Evolutionary conservation across 1,284 basidiomycete genomes (phyloP).

Genomic region (Cerrena zonata): DNA sequence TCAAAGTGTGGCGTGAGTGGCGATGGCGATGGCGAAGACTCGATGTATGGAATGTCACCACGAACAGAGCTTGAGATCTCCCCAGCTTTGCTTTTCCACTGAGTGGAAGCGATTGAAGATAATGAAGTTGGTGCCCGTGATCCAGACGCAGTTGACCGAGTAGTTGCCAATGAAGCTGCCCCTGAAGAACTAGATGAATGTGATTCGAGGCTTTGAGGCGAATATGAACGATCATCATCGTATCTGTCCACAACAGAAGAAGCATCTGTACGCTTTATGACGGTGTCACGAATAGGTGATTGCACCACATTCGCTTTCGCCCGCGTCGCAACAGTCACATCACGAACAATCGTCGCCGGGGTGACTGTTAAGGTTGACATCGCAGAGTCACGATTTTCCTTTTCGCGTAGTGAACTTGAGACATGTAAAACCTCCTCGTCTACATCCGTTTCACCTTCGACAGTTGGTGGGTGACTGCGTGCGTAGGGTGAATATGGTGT

Average conservation of each 20-base stretch:
- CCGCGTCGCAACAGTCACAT: slow-evolving; percentile 23
- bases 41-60: slow-evolving; percentile 18
- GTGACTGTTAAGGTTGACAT: slow-evolving; percentile 31
- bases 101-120: slow-evolving; percentile 10
- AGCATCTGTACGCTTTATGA: slow-evolving; percentile 4
- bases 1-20: slow-evolving; percentile 20
- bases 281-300: slow-evolving; percentile 15
- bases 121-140: slow-evolving; percentile 20
- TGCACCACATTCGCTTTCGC: slow-evolving; percentile 25
- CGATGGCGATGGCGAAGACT: slow-evolving; percentile 24
- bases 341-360: slow-evolving; percentile 27
- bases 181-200: slow-evolving; percentile 21
- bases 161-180: slow-evolving; percentile 18
- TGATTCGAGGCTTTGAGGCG: slow-evolving; percentile 25
- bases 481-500: slow-evolving; percentile 6
- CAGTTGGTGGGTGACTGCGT: background rate
- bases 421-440: background rate
- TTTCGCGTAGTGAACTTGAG: slow-evolving; percentile 12
- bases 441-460: background rate
- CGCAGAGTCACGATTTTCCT: slow-evolving; percentile 29
- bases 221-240: slow-evolving; percentile 18
- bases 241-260: slow-evolving; percentile 9
- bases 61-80: background rate
- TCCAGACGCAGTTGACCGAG: slow-evolving; percentile 17
- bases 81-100: background rate